Conservation (phyloP, 805 yeast species). For the Suhomyces vadensis region DNA sequence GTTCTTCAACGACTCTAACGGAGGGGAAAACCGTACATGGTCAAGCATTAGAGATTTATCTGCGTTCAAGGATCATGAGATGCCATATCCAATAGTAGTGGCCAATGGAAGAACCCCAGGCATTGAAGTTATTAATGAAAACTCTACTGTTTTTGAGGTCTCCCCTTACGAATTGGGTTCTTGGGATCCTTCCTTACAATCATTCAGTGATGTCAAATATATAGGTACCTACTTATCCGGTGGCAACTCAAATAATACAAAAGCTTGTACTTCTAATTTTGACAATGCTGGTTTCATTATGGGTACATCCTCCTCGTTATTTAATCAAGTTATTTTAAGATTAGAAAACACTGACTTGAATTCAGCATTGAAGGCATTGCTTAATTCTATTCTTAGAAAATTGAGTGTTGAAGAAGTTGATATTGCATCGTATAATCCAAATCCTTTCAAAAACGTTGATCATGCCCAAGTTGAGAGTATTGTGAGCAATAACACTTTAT, state of each 20-base stretch:
- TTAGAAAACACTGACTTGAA: slow-evolving; percentile 24
- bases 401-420: slow-evolving; percentile 32
- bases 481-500: slow-evolving; percentile 31
- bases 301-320: slow-evolving; percentile 43
- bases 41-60: slow-evolving; percentile 22
- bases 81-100: slow-evolving; percentile 43
- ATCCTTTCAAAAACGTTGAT: slow-evolving; percentile 34
- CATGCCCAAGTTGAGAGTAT: slow-evolving; percentile 21
- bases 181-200: slow-evolving; percentile 41
- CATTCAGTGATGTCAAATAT: slow-evolving; percentile 32
- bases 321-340: slow-evolving; percentile 33
- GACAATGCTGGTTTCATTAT: slow-evolving; percentile 43
- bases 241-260: slow-evolving; percentile 17
- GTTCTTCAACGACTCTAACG: slow-evolving; percentile 27
- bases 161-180: slow-evolving; percentile 43
- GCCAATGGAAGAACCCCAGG: slow-evolving; percentile 67
- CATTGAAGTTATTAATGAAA: slow-evolving; percentile 52
- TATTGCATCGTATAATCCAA: slow-evolving; percentile 41
- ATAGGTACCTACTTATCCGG: slow-evolving; percentile 29
- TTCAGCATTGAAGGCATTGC: slow-evolving; percentile 23
- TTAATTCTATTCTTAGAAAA: slow-evolving; percentile 24
- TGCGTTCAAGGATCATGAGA: slow-evolving; percentile 28
- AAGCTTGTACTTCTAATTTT: slow-evolving; percentile 30
- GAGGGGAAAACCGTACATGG: slow-evolving; percentile 30
- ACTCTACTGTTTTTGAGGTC: slow-evolving; percentile 60